These are phyloP conservation scores for Naegleria gruberi DNA, from an alignment of 208 protist genomes.

Conservation along the genomic window DNA sequence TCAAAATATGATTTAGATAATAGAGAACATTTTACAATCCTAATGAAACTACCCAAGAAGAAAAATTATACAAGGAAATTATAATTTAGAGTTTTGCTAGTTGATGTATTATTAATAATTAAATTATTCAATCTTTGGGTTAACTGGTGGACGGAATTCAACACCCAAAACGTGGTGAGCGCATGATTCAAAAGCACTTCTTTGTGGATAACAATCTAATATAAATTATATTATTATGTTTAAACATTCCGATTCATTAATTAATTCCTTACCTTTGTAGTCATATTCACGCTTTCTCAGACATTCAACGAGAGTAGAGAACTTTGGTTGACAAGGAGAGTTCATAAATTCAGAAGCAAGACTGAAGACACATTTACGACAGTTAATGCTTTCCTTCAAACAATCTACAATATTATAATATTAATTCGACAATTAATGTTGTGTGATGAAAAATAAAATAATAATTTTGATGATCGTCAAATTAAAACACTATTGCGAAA, in stretches of 20 bases:
- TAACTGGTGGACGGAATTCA: not conserved
- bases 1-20: too few relatives aligned
- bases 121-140: not conserved
- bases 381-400: slow-evolving; percentile 1
- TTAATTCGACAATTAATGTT: not conserved
- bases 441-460: not conserved
- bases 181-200: not conserved
- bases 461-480: not conserved
- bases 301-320: not conserved
- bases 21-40: not conserved
- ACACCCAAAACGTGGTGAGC: not conserved
- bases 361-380: not conserved
- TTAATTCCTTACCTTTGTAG: not conserved
- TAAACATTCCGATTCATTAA: not conserved
- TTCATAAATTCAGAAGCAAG: not conserved
- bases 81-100: not conserved
- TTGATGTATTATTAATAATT: not conserved
- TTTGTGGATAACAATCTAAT: not conserved
- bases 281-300: not conserved
- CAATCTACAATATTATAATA: not conserved
- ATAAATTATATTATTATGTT: not conserved
- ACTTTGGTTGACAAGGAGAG: not conserved
- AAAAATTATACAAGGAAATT: too few relatives aligned
- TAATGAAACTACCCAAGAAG: not conserved
- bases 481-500: not conserved